phyloP scores from a whole-genome alignment of 495 filamentous ascomycete species.

The Hyaloscypha variabilis region DNA sequence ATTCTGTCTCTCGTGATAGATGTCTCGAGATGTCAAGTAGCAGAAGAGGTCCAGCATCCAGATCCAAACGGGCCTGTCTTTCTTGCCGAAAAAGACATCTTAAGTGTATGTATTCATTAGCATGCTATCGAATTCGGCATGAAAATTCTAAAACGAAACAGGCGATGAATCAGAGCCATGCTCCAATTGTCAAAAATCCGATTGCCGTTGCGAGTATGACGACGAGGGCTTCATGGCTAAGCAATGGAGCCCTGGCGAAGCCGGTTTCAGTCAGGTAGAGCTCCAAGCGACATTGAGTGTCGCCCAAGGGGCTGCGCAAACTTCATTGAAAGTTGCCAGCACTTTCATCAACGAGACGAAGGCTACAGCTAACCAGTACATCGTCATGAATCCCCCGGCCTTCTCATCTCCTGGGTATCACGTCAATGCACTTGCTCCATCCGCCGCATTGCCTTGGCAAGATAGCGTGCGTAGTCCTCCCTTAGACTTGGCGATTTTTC shows the following conservation, averaged over 20 bases:
- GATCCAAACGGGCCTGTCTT: neutral
- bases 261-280: neutral
- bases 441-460: neutral
- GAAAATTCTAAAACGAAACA: neutral
- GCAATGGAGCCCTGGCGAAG: slow-evolving; percentile 5
- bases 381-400: neutral
- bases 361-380: slow-evolving; percentile 1
- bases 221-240: neutral
- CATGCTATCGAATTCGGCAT: neutral
- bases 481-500: neutral
- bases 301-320: neutral
- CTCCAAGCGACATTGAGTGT: neutral
- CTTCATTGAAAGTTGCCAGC: neutral
- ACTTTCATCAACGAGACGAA: slow-evolving; percentile 7
- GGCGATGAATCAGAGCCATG: neutral
- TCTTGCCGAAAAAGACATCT: neutral
- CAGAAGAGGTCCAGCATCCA: neutral
- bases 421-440: neutral
- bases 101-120: neutral
- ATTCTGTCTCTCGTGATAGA: neutral
- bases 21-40: neutral
- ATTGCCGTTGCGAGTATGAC: slow-evolving; percentile 1
- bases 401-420: neutral
- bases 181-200: slow-evolving; percentile 2
- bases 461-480: neutral